phyloP scores from a whole-genome alignment of 192 early-diverging fungal species.

The Entomortierella chlamydospora region DNA sequence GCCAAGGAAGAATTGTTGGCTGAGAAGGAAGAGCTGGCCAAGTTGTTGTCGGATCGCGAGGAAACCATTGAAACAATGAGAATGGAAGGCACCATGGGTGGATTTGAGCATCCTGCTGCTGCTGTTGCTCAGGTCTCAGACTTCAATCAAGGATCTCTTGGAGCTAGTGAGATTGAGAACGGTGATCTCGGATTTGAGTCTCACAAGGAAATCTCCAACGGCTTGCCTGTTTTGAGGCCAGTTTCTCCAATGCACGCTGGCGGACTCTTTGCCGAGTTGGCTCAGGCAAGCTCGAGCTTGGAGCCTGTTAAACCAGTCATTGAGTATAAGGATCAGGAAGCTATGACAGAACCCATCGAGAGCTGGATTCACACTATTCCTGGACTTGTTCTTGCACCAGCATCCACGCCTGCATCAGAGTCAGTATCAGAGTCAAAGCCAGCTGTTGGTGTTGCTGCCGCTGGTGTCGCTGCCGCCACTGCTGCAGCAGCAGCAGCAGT shows the following conservation, averaged over 20 bases:
- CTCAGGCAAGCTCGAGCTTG: slow-evolving; percentile 28
- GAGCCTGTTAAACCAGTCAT: slow-evolving; percentile 15
- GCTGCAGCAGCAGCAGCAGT: background rate
- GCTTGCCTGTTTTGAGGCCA: slow-evolving; percentile 5
- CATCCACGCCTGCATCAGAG: background rate
- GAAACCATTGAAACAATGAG: slow-evolving; percentile 67
- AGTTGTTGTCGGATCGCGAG: slow-evolving; percentile 64
- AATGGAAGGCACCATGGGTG: slow-evolving; percentile 45
- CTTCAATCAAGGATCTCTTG: background rate
- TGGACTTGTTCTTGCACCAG: slow-evolving; percentile 2
- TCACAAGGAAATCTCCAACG: background rate
- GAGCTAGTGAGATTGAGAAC: background rate
- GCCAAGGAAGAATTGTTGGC: slow-evolving; percentile 33
- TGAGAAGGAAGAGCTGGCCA: slow-evolving; percentile 64
- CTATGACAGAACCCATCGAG: slow-evolving; percentile 47
- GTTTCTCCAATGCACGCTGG: slow-evolving; percentile 15
- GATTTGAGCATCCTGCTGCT: background rate
- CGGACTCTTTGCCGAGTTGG: slow-evolving; percentile 51
- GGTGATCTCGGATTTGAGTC: background rate
- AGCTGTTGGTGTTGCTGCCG: background rate
- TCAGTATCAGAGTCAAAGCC: background rate
- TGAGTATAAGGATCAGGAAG: slow-evolving; percentile 50
- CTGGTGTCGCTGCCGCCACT: too few relatives aligned
- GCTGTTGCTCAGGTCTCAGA: background rate
- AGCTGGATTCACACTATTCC: slow-evolving; percentile 52